Base-by-base conservation (phyloP, 1,284 basidiomycete species). In the Mycosarcoma maydis region DNA sequence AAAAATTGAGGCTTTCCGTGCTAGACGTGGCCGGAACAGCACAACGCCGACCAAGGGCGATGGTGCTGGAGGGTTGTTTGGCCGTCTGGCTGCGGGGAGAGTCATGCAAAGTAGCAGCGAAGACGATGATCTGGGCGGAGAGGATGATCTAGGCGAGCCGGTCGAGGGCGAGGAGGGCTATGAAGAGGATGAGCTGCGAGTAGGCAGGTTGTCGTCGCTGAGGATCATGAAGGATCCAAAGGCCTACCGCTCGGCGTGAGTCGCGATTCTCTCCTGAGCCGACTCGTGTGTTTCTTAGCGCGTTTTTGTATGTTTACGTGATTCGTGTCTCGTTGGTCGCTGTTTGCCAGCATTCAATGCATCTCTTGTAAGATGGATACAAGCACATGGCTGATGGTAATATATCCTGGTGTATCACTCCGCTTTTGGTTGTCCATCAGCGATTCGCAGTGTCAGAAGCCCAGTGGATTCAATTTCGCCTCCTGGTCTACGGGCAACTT, bases 111-210 rank as follows among this genome's bases (percentile, higher is more conserved):
- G 60, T 16, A 84, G 84, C 23, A 84, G 83, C 4, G 83, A 83
- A 14, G 84, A 83, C 20, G 82, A 76, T 20, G 76, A 80, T 27
- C 80, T 84, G 51, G 80, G 81, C 7, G 72, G 54, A 7, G 52
- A 65, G 26, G 62, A 39, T 16, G 56, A 69, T n/a, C 49, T 46
- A 11, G 64, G 52, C 8, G 62, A 53, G 39, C 34, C 51, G 4
- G 65, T 49, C 13, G 72, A 62, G 30, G 65, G 54, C 17, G 52
- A 53, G 26, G 71, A 75, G 20, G 64, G 52, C 19, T 57, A 73
- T 16, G 66, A 69, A 41, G 57, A 69, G 42, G 62, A 70, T 39
- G 62, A 65, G 32, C 45, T 73, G 47, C 33, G 57, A 3, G 74
- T 77, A 2, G 75, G 75, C 34, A 66, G 50, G 33, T 48, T 77